Evolutionary conservation across 2,329 filamentous ascomycete species (phyloP).

Genomic region (Clarireedia hainanense): DNA sequence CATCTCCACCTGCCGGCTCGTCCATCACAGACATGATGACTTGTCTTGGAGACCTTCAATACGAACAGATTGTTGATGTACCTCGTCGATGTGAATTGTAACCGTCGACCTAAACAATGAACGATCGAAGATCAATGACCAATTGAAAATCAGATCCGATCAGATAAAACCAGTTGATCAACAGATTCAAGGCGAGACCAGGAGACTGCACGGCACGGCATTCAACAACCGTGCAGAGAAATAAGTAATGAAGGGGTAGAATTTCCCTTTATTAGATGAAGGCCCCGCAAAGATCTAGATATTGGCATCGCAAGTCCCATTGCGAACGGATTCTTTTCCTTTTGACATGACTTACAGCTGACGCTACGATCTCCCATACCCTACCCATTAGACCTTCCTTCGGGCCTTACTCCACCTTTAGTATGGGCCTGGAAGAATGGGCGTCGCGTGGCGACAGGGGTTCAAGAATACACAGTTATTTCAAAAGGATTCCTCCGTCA

Average conservation of each 20-base stretch:
- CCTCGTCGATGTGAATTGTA: not conserved
- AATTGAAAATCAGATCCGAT: no score
- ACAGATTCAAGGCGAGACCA: no score
- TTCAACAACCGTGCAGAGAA: no score
- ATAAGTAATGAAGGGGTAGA: not conserved
- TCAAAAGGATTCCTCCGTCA: not conserved
- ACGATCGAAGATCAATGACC: not conserved
- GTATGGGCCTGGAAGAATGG: not conserved
- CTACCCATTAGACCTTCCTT: no score
- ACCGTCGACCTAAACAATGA: not conserved
- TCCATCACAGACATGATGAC: not conserved
- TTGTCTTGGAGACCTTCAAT: not conserved
- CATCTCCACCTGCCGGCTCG: not conserved
- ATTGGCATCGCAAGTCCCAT: not conserved
- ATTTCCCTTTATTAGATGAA: not conserved
- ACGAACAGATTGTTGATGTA: not conserved
- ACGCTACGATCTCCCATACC: not conserved
- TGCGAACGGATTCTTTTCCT: not conserved
- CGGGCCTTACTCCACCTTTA: not conserved
- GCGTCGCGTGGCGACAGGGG: slow-evolving; percentile 1
- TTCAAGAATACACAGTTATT: not conserved
- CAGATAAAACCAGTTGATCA: no score
- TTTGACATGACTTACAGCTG: not conserved
- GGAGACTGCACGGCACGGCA: no score
- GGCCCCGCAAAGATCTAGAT: not conserved